Evolutionary conservation across 177 flowering plant genomes (phyloP).

Genomic region (Vitis hybrid): DNA sequence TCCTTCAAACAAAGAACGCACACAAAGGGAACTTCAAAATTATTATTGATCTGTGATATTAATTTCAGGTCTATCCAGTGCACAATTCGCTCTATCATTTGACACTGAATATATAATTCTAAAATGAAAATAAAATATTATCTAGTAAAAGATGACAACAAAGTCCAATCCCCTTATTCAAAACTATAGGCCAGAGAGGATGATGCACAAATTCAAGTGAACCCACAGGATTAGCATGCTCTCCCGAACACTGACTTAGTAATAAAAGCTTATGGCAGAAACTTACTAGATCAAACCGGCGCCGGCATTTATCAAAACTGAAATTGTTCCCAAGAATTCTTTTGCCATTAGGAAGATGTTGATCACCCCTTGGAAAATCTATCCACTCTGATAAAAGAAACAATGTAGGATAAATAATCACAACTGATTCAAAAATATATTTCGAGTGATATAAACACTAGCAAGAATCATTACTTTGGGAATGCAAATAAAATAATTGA

Average conservation of each 20-base stretch:
- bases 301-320: constrained; percentile 96
- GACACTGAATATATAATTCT: too few relatives aligned
- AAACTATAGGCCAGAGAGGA: neutral
- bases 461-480: neutral
- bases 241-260: neutral
- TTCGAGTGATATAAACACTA: too few relatives aligned
- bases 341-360: constrained; percentile 73
- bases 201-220: neutral
- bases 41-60: too few relatives aligned
- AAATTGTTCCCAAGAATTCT: constrained; percentile 68
- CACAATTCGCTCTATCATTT: too few relatives aligned
- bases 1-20: too few relatives aligned
- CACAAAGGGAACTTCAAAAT: too few relatives aligned
- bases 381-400: constrained; percentile 75
- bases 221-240: neutral
- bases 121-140: too few relatives aligned
- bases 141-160: neutral
- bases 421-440: neutral
- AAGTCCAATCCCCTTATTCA: neutral
- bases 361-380: constrained; percentile 93
- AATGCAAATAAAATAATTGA: neutral
- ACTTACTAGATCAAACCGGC: constrained; percentile 98
- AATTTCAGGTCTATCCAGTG: too few relatives aligned
- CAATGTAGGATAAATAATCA: neutral
- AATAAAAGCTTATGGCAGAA: neutral